These are phyloP conservation scores for Aspergillus pseudoviridinutans DNA, from an alignment of 2,329 filamentous ascomycete species.

Conservation along the genomic window DNA sequence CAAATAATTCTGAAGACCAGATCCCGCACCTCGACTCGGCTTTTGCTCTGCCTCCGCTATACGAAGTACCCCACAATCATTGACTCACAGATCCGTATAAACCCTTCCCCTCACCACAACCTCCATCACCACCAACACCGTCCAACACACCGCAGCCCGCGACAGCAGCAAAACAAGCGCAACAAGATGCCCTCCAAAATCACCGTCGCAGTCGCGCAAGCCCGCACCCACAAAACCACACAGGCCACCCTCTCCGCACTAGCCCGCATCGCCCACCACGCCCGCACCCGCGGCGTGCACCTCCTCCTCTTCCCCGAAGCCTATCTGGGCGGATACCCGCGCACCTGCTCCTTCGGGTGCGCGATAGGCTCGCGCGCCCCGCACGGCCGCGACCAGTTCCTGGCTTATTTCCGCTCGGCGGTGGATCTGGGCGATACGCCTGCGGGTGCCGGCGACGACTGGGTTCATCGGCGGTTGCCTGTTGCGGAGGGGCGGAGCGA, in stretches of 20 bases:
- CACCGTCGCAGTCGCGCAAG: constrained; percentile 45
- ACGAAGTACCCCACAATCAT: not conserved
- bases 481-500: constrained; percentile 48
- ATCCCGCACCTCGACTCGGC: not conserved
- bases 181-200: constrained; percentile 37
- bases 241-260: constrained; percentile 64
- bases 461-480: constrained; percentile 62
- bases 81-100: not conserved
- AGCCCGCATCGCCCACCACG: constrained; percentile 57
- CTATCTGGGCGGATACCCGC: constrained; percentile 86
- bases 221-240: constrained; percentile 40
- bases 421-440: constrained; percentile 81
- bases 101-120: not conserved
- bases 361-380: constrained; percentile 65
- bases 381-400: constrained; percentile 74
- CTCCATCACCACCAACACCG: not conserved
- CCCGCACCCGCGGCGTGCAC: constrained; percentile 58
- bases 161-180: not conserved
- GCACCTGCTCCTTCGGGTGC: constrained; percentile 72
- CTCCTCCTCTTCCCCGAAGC: constrained; percentile 88
- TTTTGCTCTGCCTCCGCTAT: not conserved
- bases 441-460: constrained; percentile 64
- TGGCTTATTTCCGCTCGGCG: constrained; percentile 72
- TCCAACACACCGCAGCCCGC: not conserved
- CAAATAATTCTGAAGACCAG: too few relatives aligned